These are phyloP conservation scores for Botrytis fragariae DNA, from an alignment of 2,329 filamentous ascomycete species.

Conservation along the genomic window DNA sequence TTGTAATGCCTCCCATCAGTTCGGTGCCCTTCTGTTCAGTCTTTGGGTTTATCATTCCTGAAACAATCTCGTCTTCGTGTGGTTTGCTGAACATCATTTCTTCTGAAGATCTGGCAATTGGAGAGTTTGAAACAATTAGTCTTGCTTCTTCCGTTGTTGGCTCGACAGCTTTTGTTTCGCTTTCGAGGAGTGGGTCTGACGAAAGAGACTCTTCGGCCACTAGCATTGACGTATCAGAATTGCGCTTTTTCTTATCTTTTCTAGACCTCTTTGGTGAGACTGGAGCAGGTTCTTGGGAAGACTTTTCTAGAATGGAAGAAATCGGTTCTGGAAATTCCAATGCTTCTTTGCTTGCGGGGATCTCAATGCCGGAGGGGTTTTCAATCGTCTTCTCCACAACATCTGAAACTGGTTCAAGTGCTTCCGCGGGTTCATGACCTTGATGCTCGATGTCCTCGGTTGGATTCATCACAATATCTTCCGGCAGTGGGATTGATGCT, in stretches of 20 bases:
- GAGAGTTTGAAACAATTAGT: not conserved
- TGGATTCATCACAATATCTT: not conserved
- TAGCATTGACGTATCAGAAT: slow-evolving; percentile 19
- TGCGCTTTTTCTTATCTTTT: slow-evolving; percentile 30
- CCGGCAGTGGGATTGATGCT: not conserved
- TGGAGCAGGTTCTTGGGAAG: slow-evolving; percentile 18
- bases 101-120: not conserved
- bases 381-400: not conserved
- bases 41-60: slow-evolving; percentile 7
- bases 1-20: not conserved
- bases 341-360: too few relatives aligned
- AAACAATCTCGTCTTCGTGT: not conserved
- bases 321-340: not conserved
- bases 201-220: slow-evolving; percentile 1
- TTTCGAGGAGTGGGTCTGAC: not conserved
- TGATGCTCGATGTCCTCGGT: not conserved
- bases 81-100: not conserved
- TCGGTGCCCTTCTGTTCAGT: slow-evolving; percentile 8
- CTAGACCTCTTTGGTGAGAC: slow-evolving; percentile 25
- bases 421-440: not conserved
- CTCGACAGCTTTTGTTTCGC: not conserved
- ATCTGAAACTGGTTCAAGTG: not conserved
- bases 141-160: not conserved
- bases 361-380: not conserved
- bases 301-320: not conserved